These are phyloP conservation scores for Hypoxylon crocopeplum DNA, from an alignment of 495 filamentous ascomycete species.

Conservation along the genomic window DNA sequence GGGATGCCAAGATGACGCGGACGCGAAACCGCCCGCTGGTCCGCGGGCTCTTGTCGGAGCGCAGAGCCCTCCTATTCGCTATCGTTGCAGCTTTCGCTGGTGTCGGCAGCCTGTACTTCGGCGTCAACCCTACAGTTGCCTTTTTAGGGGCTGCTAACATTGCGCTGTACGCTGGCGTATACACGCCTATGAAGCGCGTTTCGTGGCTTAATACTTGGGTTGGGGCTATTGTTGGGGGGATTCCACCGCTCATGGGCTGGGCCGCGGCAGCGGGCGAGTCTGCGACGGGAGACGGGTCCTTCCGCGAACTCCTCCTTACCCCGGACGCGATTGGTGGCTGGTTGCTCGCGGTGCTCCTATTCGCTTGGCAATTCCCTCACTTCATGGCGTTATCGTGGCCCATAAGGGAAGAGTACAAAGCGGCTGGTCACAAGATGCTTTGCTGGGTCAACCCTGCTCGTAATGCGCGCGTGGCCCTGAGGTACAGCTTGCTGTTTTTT, in stretches of 20 bases:
- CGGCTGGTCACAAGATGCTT: constrained; percentile 90
- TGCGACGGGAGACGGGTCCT: constrained; percentile 73
- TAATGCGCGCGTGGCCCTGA: constrained; percentile 83
- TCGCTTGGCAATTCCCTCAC: constrained; percentile 98
- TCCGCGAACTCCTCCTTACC: constrained; percentile 75
- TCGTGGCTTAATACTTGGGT: constrained; percentile 94
- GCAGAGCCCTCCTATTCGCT: constrained; percentile 82
- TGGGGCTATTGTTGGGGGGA: constrained; percentile 89
- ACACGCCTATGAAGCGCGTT: constrained; percentile 90
- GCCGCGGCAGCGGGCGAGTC: constrained; percentile 88
- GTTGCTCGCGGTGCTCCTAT: constrained; percentile 82
- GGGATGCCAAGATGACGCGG: constrained; percentile 90
- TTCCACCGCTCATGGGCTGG: constrained; percentile 98
- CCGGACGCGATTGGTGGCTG: constrained; percentile 78
- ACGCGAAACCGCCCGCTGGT: constrained; percentile 91
- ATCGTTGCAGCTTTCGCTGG: constrained; percentile 70
- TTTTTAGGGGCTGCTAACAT: constrained; percentile 88
- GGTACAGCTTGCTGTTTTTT: constrained; percentile 87
- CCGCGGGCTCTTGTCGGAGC: constrained; percentile 76
- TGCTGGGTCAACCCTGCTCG: constrained; percentile 83
- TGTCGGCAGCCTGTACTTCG: constrained; percentile 75
- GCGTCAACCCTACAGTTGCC: constrained; percentile 92
- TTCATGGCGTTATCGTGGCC: constrained; percentile 91
- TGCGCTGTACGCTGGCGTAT: constrained; percentile 84
- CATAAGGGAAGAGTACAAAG: constrained; percentile 87